Conservation (phyloP, 75 land plant species). For the Larix kaempferi region DNA sequence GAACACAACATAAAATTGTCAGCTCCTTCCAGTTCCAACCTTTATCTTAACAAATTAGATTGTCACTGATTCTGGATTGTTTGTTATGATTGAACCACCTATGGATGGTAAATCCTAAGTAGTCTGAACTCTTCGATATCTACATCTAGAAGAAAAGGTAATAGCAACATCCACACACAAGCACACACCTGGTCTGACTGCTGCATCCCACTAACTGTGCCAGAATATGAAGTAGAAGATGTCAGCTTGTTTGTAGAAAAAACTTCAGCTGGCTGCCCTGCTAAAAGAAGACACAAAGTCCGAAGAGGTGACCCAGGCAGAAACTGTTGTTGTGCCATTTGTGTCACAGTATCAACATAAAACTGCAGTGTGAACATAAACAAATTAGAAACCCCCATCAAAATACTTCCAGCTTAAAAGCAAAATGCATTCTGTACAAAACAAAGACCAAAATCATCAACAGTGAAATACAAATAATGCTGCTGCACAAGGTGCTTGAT, state of each 20-base stretch:
- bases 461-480: background rate
- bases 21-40: background rate
- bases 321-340: constrained; percentile 90
- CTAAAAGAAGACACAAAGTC: constrained; percentile 81
- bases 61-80: no score
- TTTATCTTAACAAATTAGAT: background rate
- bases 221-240: constrained; percentile 7
- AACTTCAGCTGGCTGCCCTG: constrained; percentile 87
- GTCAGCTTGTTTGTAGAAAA: constrained; percentile 36
- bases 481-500: background rate
- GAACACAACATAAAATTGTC: background rate
- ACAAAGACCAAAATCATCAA: background rate
- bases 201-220: constrained; percentile 12
- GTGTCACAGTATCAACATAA: constrained; percentile 78
- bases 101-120: background rate
- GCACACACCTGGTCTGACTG: constrained; percentile 40
- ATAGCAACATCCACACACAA: background rate
- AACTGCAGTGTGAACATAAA: constrained; percentile 45
- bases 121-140: background rate
- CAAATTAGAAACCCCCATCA: background rate
- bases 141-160: background rate
- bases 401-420: background rate
- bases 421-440: background rate
- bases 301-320: constrained; percentile 82
- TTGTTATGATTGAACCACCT: background rate